Evolutionary conservation across 176 grass and related monocot species (phyloP).

Genomic region (Lolium multiflorum): DNA sequence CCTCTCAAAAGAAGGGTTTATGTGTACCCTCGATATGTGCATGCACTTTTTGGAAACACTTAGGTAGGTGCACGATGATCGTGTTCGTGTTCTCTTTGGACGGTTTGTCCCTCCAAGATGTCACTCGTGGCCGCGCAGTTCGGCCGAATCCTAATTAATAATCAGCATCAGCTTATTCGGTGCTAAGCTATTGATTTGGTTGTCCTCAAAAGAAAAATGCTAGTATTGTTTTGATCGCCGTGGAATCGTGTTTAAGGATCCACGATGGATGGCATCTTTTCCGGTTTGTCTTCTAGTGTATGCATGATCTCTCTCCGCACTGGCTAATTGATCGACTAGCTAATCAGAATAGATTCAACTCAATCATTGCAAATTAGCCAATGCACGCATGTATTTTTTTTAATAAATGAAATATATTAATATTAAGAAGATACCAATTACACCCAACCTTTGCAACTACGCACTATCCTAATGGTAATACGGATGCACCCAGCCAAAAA

Average conservation of each 20-base stretch:
- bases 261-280: conserved; percentile 31
- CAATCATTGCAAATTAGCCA: conserved; percentile 40
- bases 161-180: neutral
- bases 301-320: conserved; percentile 22
- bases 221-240: neutral
- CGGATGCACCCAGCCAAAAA: no score
- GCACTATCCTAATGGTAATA: no score
- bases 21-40: neutral
- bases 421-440: no score
- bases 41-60: neutral
- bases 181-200: neutral
- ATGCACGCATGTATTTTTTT: neutral
- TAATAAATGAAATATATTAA: no score
- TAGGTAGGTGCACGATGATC: conserved; percentile 45
- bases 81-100: conserved; percentile 46
- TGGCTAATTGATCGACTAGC: conserved; percentile 40
- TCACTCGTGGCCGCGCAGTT: conserved; percentile 45
- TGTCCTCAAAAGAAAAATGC: no score
- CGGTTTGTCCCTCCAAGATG: conserved; percentile 43
- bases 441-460: no score
- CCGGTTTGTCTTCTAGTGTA: conserved; percentile 34
- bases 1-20: neutral
- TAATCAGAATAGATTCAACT: neutral
- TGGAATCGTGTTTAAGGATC: conserved; percentile 37
- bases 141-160: conserved; percentile 34